Base-by-base conservation (phyloP, 805 yeast genomes). In the Hanseniaspora thailandica region DNA sequence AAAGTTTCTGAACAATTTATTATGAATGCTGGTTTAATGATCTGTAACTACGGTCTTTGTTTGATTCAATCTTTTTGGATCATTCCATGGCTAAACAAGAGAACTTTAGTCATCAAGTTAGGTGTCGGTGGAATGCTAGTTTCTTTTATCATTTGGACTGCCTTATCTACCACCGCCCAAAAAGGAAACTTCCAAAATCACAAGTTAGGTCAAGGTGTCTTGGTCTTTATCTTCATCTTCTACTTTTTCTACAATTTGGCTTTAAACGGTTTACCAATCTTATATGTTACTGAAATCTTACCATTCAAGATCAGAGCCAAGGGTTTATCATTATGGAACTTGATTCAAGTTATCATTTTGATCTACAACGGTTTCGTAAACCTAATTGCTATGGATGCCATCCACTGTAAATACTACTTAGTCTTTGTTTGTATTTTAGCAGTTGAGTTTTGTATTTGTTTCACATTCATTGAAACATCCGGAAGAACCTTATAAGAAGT, bases 161-260 rank as follows among this genome's bases (percentile, higher is more conserved):
- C 63, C 2, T 61, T 73, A 31, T 74, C 80, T n/a, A 78, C 79
- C 1, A 58, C 70, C 38, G 72, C 71, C 61, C 73, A 69, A 57
- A 61, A 74, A 59, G 63, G 70, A 44, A 56, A 70, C 57, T 72
- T 70, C 58, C 61, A 66, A 53, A 68, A 74, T 51, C 71, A 71
- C 56, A 23, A 63, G 3, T 62, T 70, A 23, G 75, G 73, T 39
- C 66, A 66, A 53, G 80, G 76, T 56, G 76, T 74, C 22, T 67
- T 70, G 61, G 75, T 76, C n/a, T 72, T 76, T 74, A 72, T 76
- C 47, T 76, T 74, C 69, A 58, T 75, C 30, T 74, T 66, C 70
- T 68, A 69, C 61, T 59, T 63, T 47, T 65, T 68, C 36, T 75
- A 74, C 63, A 66, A 71, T 57, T 62, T 68, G 43, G 74, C 73